Base-by-base conservation (phyloP, 2,329 filamentous ascomycete species). In the Fusarium acutatum region DNA sequence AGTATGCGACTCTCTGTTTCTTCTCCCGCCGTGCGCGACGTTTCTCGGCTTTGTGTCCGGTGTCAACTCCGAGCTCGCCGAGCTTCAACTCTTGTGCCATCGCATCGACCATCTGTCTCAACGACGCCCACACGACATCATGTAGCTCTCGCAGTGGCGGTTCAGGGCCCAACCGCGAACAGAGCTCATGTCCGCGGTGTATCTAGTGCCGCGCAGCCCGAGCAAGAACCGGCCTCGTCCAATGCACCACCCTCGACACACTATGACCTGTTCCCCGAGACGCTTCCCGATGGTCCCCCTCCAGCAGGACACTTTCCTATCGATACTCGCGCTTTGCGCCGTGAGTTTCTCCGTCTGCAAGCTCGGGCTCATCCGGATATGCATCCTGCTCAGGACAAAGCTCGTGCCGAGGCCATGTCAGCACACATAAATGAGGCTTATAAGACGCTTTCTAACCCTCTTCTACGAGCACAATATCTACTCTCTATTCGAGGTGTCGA, bases 341-440 rank as follows among this genome's bases (percentile, higher is more conserved):
- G 89, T 73, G 96, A 99, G 81, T 98, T 97, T 84, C 90, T 98
- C 20, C 89, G 90, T 68, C 88, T 98, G 2, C 96, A 99, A 83
- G 89, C 91, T 24, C 87, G 88, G 47, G 89, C 92, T 17, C 94
- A 96, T 82, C 94, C 94, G 2, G 94, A 96, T 81, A 85, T 92
- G 68, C 86, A 88, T 80, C 85, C 89, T 75, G 72, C 87, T 75
- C 44, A 86, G 81, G 79, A 86, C 81, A 86, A 92, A 83, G 76
- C 84, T 76, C 78, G 88, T 53, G 94, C 95, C 26, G 94, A 97
- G 81, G 93, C 91, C 0, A 86, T 91, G n/a, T 96, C 93, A 15
- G 89, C 94, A 13, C 88, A 90, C 32, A 95, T 98, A 81, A 98
- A 98, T 86, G 92, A 95, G 74, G 96, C 96, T 2, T 98, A 97